Evolutionary conservation across 805 yeast species (phyloP).

Genomic region (Yarrowia bubula): DNA sequence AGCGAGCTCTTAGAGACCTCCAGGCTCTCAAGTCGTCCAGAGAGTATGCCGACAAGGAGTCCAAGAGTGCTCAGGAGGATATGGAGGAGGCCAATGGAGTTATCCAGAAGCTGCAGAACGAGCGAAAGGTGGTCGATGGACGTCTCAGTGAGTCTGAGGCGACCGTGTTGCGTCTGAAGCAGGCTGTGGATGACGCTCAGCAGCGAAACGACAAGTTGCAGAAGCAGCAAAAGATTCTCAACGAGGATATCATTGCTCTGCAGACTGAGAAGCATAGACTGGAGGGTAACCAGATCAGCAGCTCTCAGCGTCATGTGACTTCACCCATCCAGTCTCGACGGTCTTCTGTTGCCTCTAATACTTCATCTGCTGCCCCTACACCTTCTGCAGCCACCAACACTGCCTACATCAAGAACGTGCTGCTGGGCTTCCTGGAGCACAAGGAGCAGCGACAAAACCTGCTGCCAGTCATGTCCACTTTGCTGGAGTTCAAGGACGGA

Average conservation of each 20-base stretch:
- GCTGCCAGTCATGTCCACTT: constrained; percentile 77
- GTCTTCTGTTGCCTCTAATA: constrained; percentile 23
- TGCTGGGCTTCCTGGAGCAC: constrained; percentile 88
- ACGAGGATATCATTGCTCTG: constrained; percentile 37
- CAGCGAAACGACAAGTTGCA: constrained; percentile 41
- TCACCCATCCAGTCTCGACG: constrained; percentile 20
- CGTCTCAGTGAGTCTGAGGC: constrained; percentile 36
- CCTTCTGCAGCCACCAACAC: constrained; percentile 46
- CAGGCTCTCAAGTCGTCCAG: constrained; percentile 32
- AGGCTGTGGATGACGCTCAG: constrained; percentile 40
- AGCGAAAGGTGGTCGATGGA: constrained; percentile 34
- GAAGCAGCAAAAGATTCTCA: constrained; percentile 38
- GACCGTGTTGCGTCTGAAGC: constrained; percentile 38
- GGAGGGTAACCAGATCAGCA: constrained; percentile 29
- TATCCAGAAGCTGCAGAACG: constrained; percentile 32
- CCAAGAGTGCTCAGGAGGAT: constrained; percentile 32
- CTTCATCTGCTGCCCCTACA: constrained; percentile 30
- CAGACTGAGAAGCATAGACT: constrained; percentile 33
- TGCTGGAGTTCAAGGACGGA: constrained; percentile 62
- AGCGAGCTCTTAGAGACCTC: constrained; percentile 31
- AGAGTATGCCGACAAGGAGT: constrained; percentile 37
- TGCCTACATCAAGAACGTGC: constrained; percentile 82
- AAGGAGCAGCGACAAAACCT: constrained; percentile 85
- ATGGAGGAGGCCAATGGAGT: constrained; percentile 10
- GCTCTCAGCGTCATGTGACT: neutral